phyloP scores from a whole-genome alignment of 352 stramenopile genomes.

The Globisporangium cederbergense region DNA sequence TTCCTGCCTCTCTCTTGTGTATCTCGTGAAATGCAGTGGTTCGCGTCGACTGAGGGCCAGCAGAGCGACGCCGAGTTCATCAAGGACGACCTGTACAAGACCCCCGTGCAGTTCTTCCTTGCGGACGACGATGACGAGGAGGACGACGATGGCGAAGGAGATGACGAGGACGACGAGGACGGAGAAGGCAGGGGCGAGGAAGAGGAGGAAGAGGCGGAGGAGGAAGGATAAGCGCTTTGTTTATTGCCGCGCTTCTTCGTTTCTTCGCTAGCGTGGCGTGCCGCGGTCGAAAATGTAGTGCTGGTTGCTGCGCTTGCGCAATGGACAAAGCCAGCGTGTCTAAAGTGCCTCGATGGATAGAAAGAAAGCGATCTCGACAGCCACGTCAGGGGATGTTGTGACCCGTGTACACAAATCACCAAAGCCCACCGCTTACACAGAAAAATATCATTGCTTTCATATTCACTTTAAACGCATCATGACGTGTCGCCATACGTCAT shows the following conservation, averaged over 20 bases:
- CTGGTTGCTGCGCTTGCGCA: not conserved
- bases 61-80: slow-evolving; percentile 71
- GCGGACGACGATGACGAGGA: slow-evolving; percentile 42
- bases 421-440: not conserved
- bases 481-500: not conserved
- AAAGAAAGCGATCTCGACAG: not conserved
- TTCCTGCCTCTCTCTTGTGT: slow-evolving; percentile 3
- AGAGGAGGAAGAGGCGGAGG: slow-evolving; percentile 23
- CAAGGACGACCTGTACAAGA: slow-evolving; percentile 81
- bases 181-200: slow-evolving; percentile 24
- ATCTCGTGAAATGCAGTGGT: slow-evolving; percentile 34
- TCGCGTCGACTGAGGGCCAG: slow-evolving; percentile 46
- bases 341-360: not conserved
- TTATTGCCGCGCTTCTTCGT: not conserved
- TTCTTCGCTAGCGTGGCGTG: too few relatives aligned
- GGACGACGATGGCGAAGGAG: slow-evolving; percentile 32
- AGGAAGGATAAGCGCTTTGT: slow-evolving; percentile 20
- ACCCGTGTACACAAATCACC: slow-evolving; percentile 5
- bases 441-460: slow-evolving; percentile 9
- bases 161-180: slow-evolving; percentile 18
- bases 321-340: not conserved
- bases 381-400: not conserved
- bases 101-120: slow-evolving; percentile 57
- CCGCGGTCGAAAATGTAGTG: not conserved
- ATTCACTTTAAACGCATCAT: slow-evolving; percentile 6